phyloP scores from a whole-genome alignment of 2,329 filamentous ascomycete genomes.

The Emergomyces africanus region DNA sequence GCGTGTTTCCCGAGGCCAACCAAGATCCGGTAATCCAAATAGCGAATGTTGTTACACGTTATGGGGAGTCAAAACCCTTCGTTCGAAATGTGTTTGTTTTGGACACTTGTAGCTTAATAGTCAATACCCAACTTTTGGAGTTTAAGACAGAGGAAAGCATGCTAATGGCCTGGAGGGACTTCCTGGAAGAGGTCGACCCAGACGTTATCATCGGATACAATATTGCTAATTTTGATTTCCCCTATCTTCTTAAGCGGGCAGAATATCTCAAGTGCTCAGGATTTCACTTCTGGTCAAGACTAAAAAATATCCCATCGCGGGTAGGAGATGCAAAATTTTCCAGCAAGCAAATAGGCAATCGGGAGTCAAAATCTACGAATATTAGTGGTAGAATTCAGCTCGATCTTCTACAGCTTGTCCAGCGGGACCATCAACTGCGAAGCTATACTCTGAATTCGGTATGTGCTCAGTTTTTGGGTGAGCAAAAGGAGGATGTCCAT shows the following conservation, averaged over 20 bases:
- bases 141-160: constrained; percentile 74
- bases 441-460: constrained; percentile 98
- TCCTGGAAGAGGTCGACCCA: constrained; percentile 78
- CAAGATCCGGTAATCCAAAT: constrained; percentile 96
- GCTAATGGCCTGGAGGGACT: constrained; percentile 86
- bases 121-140: constrained; percentile 84
- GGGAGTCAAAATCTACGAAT: constrained; percentile 88
- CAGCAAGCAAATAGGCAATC: constrained; percentile 96
- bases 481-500: constrained; percentile 98
- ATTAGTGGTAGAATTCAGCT: constrained; percentile 88
- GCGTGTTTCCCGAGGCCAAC: constrained; percentile 88
- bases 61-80: constrained; percentile 92
- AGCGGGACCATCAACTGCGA: constrained; percentile 85
- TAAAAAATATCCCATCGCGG: constrained; percentile 57
- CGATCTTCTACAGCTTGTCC: constrained; percentile 86
- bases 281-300: constrained; percentile 80
- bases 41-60: constrained; percentile 85
- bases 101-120: constrained; percentile 82
- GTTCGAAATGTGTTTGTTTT: constrained; percentile 93
- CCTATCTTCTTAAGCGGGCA: constrained; percentile 81
- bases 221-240: constrained; percentile 97
- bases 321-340: constrained; percentile 76
- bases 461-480: constrained; percentile 82
- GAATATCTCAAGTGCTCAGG: constrained; percentile 64
- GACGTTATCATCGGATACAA: constrained; percentile 99